Evolutionary conservation across 345 rosid species (phyloP), one percentile per base, ranked within the genome.

Genomic region (Barbarea vulgaris): DNA sequence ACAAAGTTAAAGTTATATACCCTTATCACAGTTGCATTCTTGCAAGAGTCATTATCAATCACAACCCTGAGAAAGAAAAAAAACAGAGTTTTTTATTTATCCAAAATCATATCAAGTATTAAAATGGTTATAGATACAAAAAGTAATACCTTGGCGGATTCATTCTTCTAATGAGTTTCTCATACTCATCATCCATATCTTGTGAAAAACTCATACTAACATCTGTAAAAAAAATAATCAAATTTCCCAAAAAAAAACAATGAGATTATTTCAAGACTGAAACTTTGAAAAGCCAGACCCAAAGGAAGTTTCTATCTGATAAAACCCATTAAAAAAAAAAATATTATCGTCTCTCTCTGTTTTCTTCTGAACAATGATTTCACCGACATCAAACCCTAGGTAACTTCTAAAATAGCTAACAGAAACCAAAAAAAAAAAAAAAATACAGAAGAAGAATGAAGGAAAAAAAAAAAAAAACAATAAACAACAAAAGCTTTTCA

Each of bases 31-130:
- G 98, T 91, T 30, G 98, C 98, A 42, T 84, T 87, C 79, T 89
- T 88, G 87, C 91, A 91, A 64, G 91, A 42, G 61, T 89, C 95
- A 76, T 91, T 94, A 81, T 91, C 97, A 87, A 94, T 94, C 79
- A 85, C 97, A 82, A 94, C 98, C 87, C 98, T 93, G 84, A 37
- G 52, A 51, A 8, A 14, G 30, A 57, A 28, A 5, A 19, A 34
- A 70, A 21, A 58, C 63, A 71, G 17, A 64, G 37, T 5, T 28
- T 30, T 24, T 67, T n/a, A n/a, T n/a, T 74, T 30, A 64, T 66
- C 66, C 30, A 27, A 69, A 27, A 55, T 77, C 56, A 62, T 51
- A 46, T 59, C 28, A 69, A 58, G 41, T 54, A 51, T 41, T 25
- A 22, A 56, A 55, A 10, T 54, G 13, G 33, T 47, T 47, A 31